These are phyloP conservation scores for Malus sieversii DNA, from an alignment of 306 rosid genomes.

Conservation along the genomic window DNA sequence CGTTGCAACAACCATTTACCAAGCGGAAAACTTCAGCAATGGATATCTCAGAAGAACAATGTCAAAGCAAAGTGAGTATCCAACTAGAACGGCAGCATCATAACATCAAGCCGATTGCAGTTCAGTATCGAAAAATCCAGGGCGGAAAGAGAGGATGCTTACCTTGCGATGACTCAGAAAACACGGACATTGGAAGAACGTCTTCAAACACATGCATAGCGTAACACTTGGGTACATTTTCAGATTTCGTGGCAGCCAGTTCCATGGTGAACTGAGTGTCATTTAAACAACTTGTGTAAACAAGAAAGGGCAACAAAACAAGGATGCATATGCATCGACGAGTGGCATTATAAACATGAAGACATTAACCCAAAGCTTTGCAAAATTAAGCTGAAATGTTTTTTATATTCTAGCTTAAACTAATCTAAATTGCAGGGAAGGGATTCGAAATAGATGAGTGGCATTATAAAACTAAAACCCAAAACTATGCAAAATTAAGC, in stretches of 20 bases:
- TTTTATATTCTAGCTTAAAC: too few relatives aligned
- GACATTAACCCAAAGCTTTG: neutral
- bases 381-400: too few relatives aligned
- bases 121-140: neutral
- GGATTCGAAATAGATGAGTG: too few relatives aligned
- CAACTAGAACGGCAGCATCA: neutral
- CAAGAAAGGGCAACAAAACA: conserved; percentile 6
- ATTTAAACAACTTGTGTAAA: conserved; percentile 26
- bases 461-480: neutral
- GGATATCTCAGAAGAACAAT: neutral
- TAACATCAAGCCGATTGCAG: neutral
- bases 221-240: conserved; percentile 45
- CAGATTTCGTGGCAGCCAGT: conserved; percentile 65
- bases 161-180: conserved; percentile 79
- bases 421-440: too few relatives aligned
- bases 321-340: neutral
- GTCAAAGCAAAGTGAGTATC: neutral
- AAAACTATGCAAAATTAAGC: neutral
- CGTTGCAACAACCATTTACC: neutral
- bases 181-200: conserved; percentile 66
- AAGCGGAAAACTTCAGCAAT: neutral
- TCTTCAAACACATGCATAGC: conserved; percentile 63
- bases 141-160: conserved; percentile 1
- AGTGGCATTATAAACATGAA: neutral
- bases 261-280: conserved; percentile 71